Percentiles rank a stretch among this genome's conserved stretches.
phyloP scores from a whole-genome alignment of 495 filamentous ascomycete species.

The Penicillium odoratum region DNA sequence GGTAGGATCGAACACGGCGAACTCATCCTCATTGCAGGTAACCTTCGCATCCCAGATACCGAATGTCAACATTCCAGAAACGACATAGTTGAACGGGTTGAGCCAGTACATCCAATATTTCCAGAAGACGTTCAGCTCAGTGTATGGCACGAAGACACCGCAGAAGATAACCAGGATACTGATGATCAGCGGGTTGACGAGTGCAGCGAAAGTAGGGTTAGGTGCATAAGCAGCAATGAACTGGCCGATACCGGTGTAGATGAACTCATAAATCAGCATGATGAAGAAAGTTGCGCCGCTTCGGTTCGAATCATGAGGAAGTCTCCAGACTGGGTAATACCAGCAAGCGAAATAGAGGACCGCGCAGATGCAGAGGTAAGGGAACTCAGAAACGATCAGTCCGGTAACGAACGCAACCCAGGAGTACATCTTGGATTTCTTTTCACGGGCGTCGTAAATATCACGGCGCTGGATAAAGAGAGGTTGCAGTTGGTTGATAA shows the following conservation, averaged over 20 bases:
- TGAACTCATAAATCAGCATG: conserved; percentile 53
- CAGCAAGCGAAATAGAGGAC: conserved; percentile 52
- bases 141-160: conserved; percentile 41
- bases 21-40: conserved; percentile 58
- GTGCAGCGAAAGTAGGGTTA: conserved; percentile 53
- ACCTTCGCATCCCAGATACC: conserved; percentile 58
- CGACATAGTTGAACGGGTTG: conserved; percentile 70
- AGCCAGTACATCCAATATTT: conserved; percentile 79
- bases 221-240: conserved; percentile 60
- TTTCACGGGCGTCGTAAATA: conserved; percentile 53
- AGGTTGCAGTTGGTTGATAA: conserved; percentile 53
- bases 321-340: conserved; percentile 44
- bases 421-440: conserved; percentile 53
- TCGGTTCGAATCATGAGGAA: conserved; percentile 32
- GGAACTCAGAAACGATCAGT: conserved; percentile 53
- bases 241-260: conserved; percentile 60
- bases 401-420: conserved; percentile 54
- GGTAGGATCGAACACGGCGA: conserved; percentile 54
- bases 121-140: conserved; percentile 58
- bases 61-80: conserved; percentile 59
- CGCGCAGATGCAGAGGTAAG: conserved; percentile 50
- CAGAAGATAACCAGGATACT: conserved; percentile 57
- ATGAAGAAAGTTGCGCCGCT: conserved; percentile 55
- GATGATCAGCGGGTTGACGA: conserved; percentile 56
- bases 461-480: conserved; percentile 53